Evolutionary conservation across 2,329 filamentous ascomycete species (phyloP).

Genomic region (Xylaria sp.): DNA sequence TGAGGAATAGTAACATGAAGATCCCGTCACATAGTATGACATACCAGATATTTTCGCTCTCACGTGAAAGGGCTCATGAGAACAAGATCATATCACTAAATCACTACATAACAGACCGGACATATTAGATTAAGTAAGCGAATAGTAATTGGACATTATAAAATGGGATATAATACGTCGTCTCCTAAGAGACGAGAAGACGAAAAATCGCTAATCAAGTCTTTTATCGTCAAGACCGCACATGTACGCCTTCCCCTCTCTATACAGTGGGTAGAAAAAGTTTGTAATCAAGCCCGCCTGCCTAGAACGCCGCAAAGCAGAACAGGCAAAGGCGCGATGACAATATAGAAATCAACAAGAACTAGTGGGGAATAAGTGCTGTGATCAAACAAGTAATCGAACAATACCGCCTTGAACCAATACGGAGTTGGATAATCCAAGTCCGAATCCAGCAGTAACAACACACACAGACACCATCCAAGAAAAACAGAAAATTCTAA

Average conservation of each 20-base stretch:
- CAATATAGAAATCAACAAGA: not conserved
- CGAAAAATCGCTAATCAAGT: constrained; percentile 23
- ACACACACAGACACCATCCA: constrained; percentile 12
- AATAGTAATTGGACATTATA: constrained; percentile 25
- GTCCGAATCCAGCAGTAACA: constrained; percentile 18
- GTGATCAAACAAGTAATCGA: constrained; percentile 9
- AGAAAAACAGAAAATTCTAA: constrained; percentile 15
- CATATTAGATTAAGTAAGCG: constrained; percentile 12
- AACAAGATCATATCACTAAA: not conserved
- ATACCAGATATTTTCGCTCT: not conserved
- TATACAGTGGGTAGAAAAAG: constrained; percentile 21
- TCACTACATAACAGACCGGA: not conserved
- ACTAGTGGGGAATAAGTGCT: constrained; percentile 9
- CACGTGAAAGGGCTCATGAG: not conserved
- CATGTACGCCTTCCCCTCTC: not conserved
- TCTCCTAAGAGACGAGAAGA: constrained; percentile 21
- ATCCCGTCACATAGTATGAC: not conserved
- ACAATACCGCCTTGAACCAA: constrained; percentile 27
- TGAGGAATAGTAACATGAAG: too few species aligned
- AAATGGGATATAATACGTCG: constrained; percentile 22
- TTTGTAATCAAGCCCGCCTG: constrained; percentile 4
- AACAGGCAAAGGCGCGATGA: constrained; percentile 12
- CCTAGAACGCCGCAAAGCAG: constrained; percentile 13
- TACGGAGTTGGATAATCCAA: not conserved
- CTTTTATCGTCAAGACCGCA: constrained; percentile 18